A percentile compares a stretch with the other conserved stretches of the same genome.
Conservation (phyloP, 148 eudicot genomes). For the Rhododendron henanense region DNA sequence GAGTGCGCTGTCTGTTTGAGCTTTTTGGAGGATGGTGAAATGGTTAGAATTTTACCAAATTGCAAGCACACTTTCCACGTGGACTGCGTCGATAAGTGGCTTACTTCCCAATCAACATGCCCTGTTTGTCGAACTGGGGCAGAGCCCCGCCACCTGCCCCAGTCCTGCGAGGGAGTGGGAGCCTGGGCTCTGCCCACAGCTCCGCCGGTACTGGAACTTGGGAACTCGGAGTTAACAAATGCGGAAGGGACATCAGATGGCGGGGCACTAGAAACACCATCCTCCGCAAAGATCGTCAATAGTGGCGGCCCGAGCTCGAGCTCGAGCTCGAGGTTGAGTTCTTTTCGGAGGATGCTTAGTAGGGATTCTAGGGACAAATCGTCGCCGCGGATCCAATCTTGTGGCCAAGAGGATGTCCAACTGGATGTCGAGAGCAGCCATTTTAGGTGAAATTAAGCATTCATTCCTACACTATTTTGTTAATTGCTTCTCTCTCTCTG, state of each 20-base stretch:
- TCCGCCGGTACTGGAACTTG: conserved; percentile 24
- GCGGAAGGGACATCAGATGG: conserved; percentile 23
- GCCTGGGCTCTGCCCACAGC: conserved; percentile 24
- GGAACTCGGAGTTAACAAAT: background rate
- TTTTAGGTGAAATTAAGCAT: background rate
- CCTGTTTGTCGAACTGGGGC: conserved; percentile 61
- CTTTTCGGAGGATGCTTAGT: conserved; percentile 54
- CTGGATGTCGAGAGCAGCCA: conserved; percentile 43
- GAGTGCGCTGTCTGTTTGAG: conserved; percentile 57
- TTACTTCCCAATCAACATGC: conserved; percentile 40
- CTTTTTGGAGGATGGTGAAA: conserved; percentile 34
- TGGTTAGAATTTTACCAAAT: conserved; percentile 40
- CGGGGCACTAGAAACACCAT: conserved; percentile 2
- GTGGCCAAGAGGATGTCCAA: conserved; percentile 20
- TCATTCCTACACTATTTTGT: background rate
- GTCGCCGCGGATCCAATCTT: conserved; percentile 27
- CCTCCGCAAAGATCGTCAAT: conserved; percentile 11
- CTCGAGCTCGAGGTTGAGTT: conserved; percentile 39
- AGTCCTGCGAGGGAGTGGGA: background rate
- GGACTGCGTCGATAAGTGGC: conserved; percentile 62
- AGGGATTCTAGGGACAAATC: conserved; percentile 33
- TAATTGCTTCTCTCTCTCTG: background rate
- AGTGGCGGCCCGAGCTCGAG: conserved; percentile 23
- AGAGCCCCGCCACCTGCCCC: conserved; percentile 19
- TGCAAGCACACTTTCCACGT: conserved; percentile 57